phyloP scores from a whole-genome alignment of 2,329 filamentous ascomycete genomes.

The Trichoderma guizhouense region DNA sequence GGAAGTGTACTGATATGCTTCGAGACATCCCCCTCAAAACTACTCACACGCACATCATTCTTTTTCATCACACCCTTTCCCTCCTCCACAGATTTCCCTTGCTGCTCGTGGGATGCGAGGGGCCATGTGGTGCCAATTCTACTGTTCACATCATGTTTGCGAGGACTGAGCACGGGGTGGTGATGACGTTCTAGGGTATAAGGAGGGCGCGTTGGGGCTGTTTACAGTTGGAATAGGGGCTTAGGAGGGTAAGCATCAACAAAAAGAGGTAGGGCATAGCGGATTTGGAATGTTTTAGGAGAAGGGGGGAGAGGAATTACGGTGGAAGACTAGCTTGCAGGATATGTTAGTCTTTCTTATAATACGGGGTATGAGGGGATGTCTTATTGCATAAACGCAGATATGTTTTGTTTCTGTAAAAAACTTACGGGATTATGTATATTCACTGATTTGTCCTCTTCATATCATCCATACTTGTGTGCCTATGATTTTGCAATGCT shows the following conservation, averaged over 20 bases:
- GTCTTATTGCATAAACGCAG: slow-evolving; percentile 1
- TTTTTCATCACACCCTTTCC: background rate
- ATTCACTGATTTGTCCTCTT: background rate
- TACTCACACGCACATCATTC: slow-evolving; percentile 2
- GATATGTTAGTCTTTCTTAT: slow-evolving; percentile 6
- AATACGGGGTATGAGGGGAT: background rate
- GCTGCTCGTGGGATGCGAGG: background rate
- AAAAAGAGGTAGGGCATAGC: background rate
- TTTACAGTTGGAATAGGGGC: background rate
- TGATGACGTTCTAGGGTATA: background rate
- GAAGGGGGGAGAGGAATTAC: background rate
- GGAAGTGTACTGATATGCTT: slow-evolving; percentile 20
- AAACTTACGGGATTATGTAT: background rate
- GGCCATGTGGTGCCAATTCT: background rate
- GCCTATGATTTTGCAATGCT: background rate
- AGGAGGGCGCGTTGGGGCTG: background rate
- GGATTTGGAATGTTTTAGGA: background rate
- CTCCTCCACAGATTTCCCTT: background rate
- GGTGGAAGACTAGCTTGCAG: slow-evolving; percentile 1
- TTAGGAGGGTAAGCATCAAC: background rate
- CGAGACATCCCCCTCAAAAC: background rate
- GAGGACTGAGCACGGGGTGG: background rate
- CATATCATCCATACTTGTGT: background rate
- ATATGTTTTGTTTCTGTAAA: background rate
- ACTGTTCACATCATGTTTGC: background rate